Evolutionary conservation across 225 moss, liverwort and hornwort genomes (phyloP), one percentile per base, ranked within the genome.

Genomic region (Bryoerythrophyllum caledonicum): DNA sequence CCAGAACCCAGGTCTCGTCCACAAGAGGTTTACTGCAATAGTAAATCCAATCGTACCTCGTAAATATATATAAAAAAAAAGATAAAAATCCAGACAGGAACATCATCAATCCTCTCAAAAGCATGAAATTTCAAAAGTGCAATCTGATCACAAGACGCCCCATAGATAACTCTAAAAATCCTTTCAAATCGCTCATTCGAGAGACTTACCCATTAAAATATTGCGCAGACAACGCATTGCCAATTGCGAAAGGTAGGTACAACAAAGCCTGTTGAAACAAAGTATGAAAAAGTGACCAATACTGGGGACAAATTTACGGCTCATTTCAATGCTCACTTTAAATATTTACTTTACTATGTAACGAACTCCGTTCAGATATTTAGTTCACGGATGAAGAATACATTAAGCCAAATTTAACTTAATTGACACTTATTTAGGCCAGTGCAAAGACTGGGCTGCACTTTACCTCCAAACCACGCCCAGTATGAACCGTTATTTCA

Each of bases 11-110:
- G 68, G 85, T 72, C 83, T 97, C 96, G 72, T 86, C 89, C 77
- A 97, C 83, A 52, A 96, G 83, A 62, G 96, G 96, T 68, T 86
- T 82, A 26, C 96, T 96, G 94, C 82, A 84, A 46, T 4, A 58
- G 70, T 1, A 37, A 44, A 63, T 20, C 6, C 38, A 65, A 75
- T 24, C 20, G 74, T n/a, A 55, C 26, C 49, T 73, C 63, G 40
- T 41, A 58, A 70, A 48, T 16, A 20, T 19, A 72, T n/a, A 48
- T 40, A 30, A 17, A 21, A 60, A 52, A 53, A 46, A 4, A 11
- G 63, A 2, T n/a, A n/a, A n/a, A 44, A 0, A 8, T 41, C 28
- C 17, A 20, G 0, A 75, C 19, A 40, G 2, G 7, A 40, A 5
- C 13, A 49, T 25, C 26, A 51, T 27, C 38, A 68, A 80, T 57